A percentile compares a stretch with the other conserved stretches of the same genome.
Evolutionary conservation across 2,329 filamentous ascomycete genomes (phyloP).

Genomic region (Fusarium brevicatenulatum): DNA sequence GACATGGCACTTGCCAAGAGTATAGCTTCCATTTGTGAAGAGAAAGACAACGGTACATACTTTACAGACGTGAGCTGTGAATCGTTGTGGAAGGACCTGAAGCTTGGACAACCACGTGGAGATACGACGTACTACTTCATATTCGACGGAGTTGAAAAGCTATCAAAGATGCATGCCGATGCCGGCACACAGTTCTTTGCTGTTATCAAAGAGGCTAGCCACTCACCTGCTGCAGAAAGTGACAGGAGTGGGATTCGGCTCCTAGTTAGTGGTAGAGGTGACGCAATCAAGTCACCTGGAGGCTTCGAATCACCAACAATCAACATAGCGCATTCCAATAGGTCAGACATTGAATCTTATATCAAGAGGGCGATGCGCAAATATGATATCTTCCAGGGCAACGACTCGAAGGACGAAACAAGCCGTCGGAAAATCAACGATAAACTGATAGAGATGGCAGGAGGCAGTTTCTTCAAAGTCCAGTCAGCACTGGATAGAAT

Average conservation of each 20-base stretch:
- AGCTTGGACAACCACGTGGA: not conserved
- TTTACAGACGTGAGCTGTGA: not conserved
- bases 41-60: not conserved
- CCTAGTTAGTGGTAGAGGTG: not conserved
- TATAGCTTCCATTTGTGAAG: not conserved
- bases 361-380: not conserved
- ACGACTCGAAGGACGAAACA: not conserved
- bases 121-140: not conserved
- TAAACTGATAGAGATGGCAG: not conserved
- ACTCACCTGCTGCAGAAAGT: not conserved
- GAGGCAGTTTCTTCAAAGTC: not conserved
- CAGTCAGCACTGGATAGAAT: not conserved
- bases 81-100: not conserved
- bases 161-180: not conserved
- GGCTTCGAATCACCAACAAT: not conserved
- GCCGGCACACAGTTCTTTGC: not conserved
- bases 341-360: not conserved
- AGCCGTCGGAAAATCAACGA: not conserved
- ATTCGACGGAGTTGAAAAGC: not conserved
- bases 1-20: not conserved
- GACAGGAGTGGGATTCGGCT: not conserved
- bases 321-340: not conserved
- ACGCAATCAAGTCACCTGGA: not conserved
- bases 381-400: not conserved
- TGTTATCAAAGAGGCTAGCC: not conserved